Evolutionary conservation across 2,329 filamentous ascomycete genomes (phyloP).

Genomic region (Penicillium aurantiogriseum): DNA sequence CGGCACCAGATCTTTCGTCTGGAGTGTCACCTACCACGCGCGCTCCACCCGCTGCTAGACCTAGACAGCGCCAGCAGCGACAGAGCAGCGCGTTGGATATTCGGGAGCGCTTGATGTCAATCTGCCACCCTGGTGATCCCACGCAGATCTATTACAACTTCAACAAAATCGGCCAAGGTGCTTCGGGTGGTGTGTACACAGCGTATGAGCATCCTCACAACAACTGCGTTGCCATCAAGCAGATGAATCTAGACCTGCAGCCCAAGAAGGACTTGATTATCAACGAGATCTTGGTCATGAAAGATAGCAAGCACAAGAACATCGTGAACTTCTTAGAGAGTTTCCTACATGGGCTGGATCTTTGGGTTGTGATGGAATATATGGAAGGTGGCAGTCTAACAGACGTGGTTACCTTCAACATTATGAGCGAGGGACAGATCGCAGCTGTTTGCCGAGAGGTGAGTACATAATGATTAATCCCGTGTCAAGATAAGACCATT

Average conservation of each 20-base stretch:
- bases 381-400: conserved; percentile 98
- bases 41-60: conserved; percentile 61
- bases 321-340: conserved; percentile 99
- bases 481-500: not conserved
- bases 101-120: conserved; percentile 75
- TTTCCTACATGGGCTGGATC: conserved; percentile 81
- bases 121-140: conserved; percentile 87
- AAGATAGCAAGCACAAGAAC: conserved; percentile 95
- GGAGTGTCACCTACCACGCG: conserved; percentile 36
- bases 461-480: conserved; percentile 22
- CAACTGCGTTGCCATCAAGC: conserved; percentile 93
- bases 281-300: conserved; percentile 99
- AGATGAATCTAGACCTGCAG: conserved; percentile 98
- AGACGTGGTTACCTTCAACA: conserved; percentile 98
- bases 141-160: conserved; percentile 82
- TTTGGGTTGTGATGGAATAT: conserved; percentile 99
- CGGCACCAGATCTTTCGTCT: conserved; percentile 36
- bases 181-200: conserved; percentile 91
- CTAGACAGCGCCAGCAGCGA: conserved; percentile 71
- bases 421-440: conserved; percentile 98
- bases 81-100: conserved; percentile 83
- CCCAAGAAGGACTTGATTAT: conserved; percentile 99
- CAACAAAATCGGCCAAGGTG: conserved; percentile 95
- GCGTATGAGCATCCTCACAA: conserved; percentile 83
- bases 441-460: conserved; percentile 89